Conservation (phyloP, 805 yeast genomes). For the Saturnispora sekii region DNA sequence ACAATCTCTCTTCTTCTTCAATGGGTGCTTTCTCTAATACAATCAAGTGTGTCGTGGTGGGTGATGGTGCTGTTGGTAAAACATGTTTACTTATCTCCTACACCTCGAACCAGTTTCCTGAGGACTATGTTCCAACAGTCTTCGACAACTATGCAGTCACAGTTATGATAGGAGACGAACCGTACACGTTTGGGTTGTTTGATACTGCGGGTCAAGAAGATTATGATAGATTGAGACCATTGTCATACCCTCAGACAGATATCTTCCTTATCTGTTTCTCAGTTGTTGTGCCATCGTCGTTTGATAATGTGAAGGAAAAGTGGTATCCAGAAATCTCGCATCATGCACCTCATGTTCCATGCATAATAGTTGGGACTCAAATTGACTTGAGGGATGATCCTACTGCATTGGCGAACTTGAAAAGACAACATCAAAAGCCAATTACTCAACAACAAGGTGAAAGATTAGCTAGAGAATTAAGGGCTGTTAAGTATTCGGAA, state of each 20-base stretch:
- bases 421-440: constrained; percentile 83
- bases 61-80: constrained; percentile 99
- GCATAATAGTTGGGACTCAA: constrained; percentile 94
- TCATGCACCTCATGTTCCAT: constrained; percentile 96
- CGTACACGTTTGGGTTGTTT: constrained; percentile 91
- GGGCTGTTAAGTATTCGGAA: constrained; percentile 95
- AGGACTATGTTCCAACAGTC: constrained; percentile 98
- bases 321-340: constrained; percentile 97
- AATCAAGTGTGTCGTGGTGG: constrained; percentile 94
- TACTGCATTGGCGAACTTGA: constrained; percentile 77
- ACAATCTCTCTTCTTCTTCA: neutral
- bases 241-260: constrained; percentile 95
- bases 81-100: constrained; percentile 93
- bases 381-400: constrained; percentile 92
- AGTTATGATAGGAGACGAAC: constrained; percentile 96
- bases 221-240: constrained; percentile 93
- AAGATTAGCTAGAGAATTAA: constrained; percentile 82
- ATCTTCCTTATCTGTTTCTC: constrained; percentile 93
- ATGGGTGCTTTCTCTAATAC: constrained; percentile 22
- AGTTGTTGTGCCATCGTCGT: constrained; percentile 93
- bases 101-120: constrained; percentile 95
- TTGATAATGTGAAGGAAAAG: constrained; percentile 95
- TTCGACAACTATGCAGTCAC: constrained; percentile 93
- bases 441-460: constrained; percentile 84
- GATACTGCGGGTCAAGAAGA: constrained; percentile 99